Conservation (phyloP, 2,329 filamentous ascomycete genomes). For the Colletotrichum plurivorum region DNA sequence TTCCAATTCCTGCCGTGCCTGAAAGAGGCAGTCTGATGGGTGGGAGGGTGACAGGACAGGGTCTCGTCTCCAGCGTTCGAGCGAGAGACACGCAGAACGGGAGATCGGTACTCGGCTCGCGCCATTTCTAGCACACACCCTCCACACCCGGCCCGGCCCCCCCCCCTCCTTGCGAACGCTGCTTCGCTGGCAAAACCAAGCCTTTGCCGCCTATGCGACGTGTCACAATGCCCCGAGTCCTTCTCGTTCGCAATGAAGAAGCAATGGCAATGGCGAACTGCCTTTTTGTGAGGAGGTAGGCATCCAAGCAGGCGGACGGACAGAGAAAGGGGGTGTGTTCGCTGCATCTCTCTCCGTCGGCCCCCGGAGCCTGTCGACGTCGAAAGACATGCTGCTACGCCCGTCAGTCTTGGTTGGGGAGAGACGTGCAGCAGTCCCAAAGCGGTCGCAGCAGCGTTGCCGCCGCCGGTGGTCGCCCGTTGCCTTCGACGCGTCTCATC, state of each 20-base stretch:
- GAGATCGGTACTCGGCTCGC: conserved; percentile 40
- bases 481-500: conserved; percentile 9
- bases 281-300: neutral
- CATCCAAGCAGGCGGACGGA: too few species aligned
- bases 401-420: conserved; percentile 31
- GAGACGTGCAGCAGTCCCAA: conserved; percentile 29
- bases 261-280: neutral
- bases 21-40: conserved; percentile 17
- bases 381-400: conserved; percentile 33
- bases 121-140: conserved; percentile 23
- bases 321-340: neutral
- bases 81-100: conserved; percentile 6
- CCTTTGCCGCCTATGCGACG: conserved; percentile 14
- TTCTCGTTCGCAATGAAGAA: conserved; percentile 19
- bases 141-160: conserved; percentile 15
- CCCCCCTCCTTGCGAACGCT: conserved; percentile 23
- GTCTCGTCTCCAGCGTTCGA: conserved; percentile 12
- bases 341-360: conserved; percentile 1
- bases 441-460: conserved; percentile 12
- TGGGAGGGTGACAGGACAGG: neutral
- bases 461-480: neutral
- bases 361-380: conserved; percentile 19
- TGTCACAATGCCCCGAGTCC: conserved; percentile 16
- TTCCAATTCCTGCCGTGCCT: conserved; percentile 12
- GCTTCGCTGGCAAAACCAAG: conserved; percentile 32